These are phyloP conservation scores for Aspergillus fischeri DNA, from an alignment of 2,329 filamentous ascomycete species.

Conservation along the genomic window DNA sequence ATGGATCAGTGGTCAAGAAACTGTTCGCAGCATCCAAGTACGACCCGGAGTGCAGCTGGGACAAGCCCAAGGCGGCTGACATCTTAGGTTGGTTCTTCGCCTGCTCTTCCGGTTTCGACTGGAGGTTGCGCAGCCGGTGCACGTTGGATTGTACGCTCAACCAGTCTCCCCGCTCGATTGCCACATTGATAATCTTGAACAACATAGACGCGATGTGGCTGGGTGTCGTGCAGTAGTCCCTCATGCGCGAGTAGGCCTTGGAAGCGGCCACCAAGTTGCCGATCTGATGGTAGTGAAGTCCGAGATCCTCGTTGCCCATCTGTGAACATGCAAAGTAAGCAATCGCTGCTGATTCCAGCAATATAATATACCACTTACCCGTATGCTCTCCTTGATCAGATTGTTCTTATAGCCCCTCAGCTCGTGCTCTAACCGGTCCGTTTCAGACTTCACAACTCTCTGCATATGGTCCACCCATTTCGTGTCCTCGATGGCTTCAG, in stretches of 20 bases:
- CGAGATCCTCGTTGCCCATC: slow-evolving; percentile 95
- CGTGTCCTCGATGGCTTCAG: slow-evolving; percentile 63
- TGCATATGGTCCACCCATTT: slow-evolving; percentile 71
- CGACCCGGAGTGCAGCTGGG: slow-evolving; percentile 52
- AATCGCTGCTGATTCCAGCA: background rate
- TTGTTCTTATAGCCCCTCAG: slow-evolving; percentile 95
- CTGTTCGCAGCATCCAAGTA: slow-evolving; percentile 65
- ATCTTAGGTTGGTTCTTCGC: slow-evolving; percentile 62
- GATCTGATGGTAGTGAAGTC: slow-evolving; percentile 72
- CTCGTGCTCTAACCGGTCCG: slow-evolving; percentile 73
- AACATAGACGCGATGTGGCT: slow-evolving; percentile 81
- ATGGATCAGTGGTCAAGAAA: slow-evolving; percentile 64
- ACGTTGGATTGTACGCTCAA: slow-evolving; percentile 60
- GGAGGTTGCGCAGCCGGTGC: slow-evolving; percentile 52
- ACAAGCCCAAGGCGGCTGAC: slow-evolving; percentile 57
- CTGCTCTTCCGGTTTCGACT: slow-evolving; percentile 55
- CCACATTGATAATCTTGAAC: slow-evolving; percentile 71
- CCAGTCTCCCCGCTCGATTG: slow-evolving; percentile 76
- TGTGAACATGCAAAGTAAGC: slow-evolving; percentile 35
- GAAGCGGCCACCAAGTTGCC: slow-evolving; percentile 69
- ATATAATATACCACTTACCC: slow-evolving; percentile 51
- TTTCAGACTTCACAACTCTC: slow-evolving; percentile 64
- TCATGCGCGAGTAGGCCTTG: slow-evolving; percentile 80
- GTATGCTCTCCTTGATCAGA: slow-evolving; percentile 91
- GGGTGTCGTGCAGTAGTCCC: slow-evolving; percentile 78